Percentiles rank a stretch among this genome's conserved stretches.
These are phyloP conservation scores for Dysphania ambrosioides DNA, from an alignment of 148 eudicot species.

Conservation along the genomic window DNA sequence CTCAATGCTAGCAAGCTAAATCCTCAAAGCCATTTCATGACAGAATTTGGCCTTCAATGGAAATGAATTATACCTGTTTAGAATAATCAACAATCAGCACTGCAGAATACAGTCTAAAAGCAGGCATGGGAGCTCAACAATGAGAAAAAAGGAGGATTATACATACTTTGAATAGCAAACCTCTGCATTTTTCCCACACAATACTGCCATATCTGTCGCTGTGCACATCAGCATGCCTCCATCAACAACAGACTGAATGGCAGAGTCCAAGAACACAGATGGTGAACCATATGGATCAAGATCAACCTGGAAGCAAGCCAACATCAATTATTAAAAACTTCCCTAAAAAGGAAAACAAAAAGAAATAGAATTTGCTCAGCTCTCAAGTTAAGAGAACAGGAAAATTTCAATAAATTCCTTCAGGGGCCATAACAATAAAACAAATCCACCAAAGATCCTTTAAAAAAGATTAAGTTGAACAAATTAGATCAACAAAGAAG, in stretches of 20 bases:
- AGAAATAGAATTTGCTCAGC: neutral
- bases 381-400: neutral
- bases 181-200: slow-evolving; percentile 94
- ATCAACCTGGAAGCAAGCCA: slow-evolving; percentile 66
- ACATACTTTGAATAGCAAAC: slow-evolving; percentile 98
- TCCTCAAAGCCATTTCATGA: slow-evolving; percentile 95
- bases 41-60: slow-evolving; percentile 82
- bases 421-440: neutral
- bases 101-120: slow-evolving; percentile 3
- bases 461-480: neutral
- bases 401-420: neutral
- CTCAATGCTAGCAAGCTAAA: slow-evolving; percentile 90
- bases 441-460: neutral
- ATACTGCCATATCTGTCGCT: slow-evolving; percentile 97
- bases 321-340: neutral
- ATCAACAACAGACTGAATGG: slow-evolving; percentile 85
- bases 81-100: slow-evolving; percentile 27
- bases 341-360: neutral
- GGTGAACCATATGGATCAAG: slow-evolving; percentile 99
- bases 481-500: neutral
- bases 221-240: slow-evolving; percentile 98
- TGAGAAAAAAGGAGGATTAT: slow-evolving; percentile 1
- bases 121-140: neutral
- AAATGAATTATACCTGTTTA: slow-evolving; percentile 84
- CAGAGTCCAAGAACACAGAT: slow-evolving; percentile 90